A percentile compares a stretch with the other conserved stretches of the same genome.
These are phyloP conservation scores for Phaseolus lunatus DNA, from an alignment of 306 rosid genomes.

Conservation along the genomic window DNA sequence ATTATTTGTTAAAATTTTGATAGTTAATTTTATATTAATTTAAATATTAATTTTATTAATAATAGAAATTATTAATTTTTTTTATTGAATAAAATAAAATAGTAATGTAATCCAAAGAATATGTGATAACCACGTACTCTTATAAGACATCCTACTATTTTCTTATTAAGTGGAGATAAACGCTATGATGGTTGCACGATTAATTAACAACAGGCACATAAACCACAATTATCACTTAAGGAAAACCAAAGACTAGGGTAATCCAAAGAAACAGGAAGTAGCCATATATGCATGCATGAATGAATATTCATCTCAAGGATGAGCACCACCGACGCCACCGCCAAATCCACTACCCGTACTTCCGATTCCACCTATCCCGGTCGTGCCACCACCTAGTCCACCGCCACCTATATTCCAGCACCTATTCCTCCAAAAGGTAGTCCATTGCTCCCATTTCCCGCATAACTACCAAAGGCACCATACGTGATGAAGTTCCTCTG, in stretches of 20 bases:
- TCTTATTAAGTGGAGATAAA: no score
- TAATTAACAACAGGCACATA: background rate
- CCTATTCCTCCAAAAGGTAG: constrained; percentile 75
- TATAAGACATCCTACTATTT: no score
- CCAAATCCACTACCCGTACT: background rate
- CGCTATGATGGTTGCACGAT: no score
- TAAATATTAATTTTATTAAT: no score
- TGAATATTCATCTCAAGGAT: constrained; percentile 49
- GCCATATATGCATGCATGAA: background rate
- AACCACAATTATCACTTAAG: background rate
- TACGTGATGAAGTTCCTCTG: constrained; percentile 70
- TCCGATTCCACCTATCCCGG: constrained; percentile 43
- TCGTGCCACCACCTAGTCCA: constrained; percentile 33
- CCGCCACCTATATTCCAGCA: constrained; percentile 58
- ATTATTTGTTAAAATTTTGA: no score
- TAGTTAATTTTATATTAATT: no score
- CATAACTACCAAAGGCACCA: constrained; percentile 72
- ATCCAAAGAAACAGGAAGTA: background rate
- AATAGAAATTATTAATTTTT: no score
- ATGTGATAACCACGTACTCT: no score
- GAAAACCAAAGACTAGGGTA: background rate
- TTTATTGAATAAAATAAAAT: no score
- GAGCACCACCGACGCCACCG: constrained; percentile 38
- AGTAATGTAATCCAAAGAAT: no score
- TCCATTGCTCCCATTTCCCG: constrained; percentile 75